Base-by-base conservation (phyloP, 371 early-diverging fungal genomes). In the Mucor plumbeus region DNA sequence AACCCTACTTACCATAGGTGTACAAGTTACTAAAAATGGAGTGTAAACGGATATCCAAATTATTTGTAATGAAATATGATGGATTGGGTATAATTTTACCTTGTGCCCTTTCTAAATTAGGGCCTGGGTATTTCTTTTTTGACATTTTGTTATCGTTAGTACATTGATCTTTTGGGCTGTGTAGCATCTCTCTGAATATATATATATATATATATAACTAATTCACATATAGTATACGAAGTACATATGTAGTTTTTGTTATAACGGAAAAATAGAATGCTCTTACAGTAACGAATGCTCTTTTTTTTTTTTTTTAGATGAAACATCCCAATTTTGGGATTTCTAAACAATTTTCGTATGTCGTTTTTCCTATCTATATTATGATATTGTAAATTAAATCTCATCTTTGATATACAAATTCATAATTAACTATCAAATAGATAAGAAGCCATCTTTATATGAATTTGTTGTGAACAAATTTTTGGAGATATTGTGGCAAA, bases 21-120 rank as follows among this genome's bases (percentile, higher is more conserved):
- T 41, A 59, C 59, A 54, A 31, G 19, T 19, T 53, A 26, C 44
- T 39, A 15, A 26, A 26, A 26, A 35, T 26, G 36, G 13, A 3
- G 17, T 21, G 53, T 38, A 15, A 35, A 26, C 63, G 64, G 69
- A 43, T 4, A 26, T 33, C 53, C 19, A 40, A 69, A 38, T 50
- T n/a, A 69, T 64, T 69, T 67, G 62, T 67, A 53, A 69, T 53
- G 53, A 31, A 6, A 1, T 13, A 21, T 31, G 53, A 21, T 53
- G 53, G 57, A 69, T 69, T 57, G 50, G 69, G 69, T 60, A 69
- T 39, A 36, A 21, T 61, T 61, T 33, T 69, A 54, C 69, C 65
- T 64, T 69, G 69, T 64, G 69, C 38, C 38, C 55, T 64, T 69
- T 35, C 65, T 41, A 41, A 48, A 59, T 69, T 64, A 26, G 69